A percentile compares a stretch with the other conserved stretches of the same genome.
These are phyloP conservation scores for Rehmannia glutinosa DNA, from an alignment of 257 asterid species.

Conservation along the genomic window DNA sequence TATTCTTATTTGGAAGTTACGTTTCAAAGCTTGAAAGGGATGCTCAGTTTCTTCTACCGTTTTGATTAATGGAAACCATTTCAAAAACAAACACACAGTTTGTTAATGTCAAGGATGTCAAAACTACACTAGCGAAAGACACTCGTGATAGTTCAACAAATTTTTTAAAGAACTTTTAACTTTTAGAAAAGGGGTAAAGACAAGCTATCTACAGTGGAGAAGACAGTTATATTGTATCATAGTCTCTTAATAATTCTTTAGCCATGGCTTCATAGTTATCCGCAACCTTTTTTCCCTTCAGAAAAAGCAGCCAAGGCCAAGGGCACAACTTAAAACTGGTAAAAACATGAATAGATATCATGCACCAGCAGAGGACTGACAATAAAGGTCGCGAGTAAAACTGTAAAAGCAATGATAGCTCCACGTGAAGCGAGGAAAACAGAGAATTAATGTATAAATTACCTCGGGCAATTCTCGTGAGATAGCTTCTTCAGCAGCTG, in stretches of 20 bases:
- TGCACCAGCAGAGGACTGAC: background rate
- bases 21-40: background rate
- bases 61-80: background rate
- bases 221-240: no score
- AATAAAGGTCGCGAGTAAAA: background rate
- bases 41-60: background rate
- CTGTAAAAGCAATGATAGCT: background rate
- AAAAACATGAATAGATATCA: background rate
- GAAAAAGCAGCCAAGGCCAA: background rate
- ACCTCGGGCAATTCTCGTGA: constrained; percentile 78
- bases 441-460: constrained; percentile 3
- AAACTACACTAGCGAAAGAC: background rate
- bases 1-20: background rate
- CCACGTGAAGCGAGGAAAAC: constrained; percentile 5
- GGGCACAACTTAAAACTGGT: background rate
- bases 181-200: background rate
- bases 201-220: background rate
- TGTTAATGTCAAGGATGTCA: no score
- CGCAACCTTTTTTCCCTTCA: background rate
- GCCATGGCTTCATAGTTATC: constrained; percentile 4
- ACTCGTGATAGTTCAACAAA: background rate
- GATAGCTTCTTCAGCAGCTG: constrained; percentile 90
- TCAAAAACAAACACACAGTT: no score
- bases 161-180: background rate
- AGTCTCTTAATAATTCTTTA: no score